A percentile compares a stretch with the other conserved stretches of the same genome.
Evolutionary conservation across 495 filamentous ascomycete species (phyloP).

Genomic region (Cetradonia linearis): DNA sequence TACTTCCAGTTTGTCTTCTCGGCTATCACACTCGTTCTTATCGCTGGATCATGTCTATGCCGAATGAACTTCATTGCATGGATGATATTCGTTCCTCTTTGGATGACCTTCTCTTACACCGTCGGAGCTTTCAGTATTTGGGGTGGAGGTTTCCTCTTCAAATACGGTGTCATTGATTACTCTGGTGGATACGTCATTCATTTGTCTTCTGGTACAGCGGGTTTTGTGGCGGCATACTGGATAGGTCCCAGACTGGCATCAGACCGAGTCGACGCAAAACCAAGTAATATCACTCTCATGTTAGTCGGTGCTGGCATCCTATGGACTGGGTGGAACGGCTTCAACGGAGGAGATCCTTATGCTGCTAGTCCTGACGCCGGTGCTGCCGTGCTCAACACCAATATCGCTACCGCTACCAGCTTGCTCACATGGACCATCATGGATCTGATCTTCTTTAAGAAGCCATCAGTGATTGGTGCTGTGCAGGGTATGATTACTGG

Average conservation of each 20-base stretch:
- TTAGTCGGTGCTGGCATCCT: slow-evolving; percentile 45
- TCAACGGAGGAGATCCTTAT: slow-evolving; percentile 50
- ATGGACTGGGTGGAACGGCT: slow-evolving; percentile 50
- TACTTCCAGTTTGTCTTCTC: slow-evolving; percentile 54
- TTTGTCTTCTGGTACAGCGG: slow-evolving; percentile 45
- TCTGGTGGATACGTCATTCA: slow-evolving; percentile 52
- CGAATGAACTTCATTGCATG: slow-evolving; percentile 47
- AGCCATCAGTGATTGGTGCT: slow-evolving; percentile 43
- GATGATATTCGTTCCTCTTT: slow-evolving; percentile 49
- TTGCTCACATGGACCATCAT: slow-evolving; percentile 40
- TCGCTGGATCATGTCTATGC: slow-evolving; percentile 41
- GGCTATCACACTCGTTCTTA: slow-evolving; percentile 44
- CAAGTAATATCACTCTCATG: slow-evolving; percentile 44
- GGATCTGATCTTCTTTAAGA: slow-evolving; percentile 40
- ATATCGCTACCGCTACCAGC: slow-evolving; percentile 43
- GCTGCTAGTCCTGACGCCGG: slow-evolving; percentile 45
- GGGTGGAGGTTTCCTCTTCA: slow-evolving; percentile 46
- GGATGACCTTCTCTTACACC: slow-evolving; percentile 37
- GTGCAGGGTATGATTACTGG: slow-evolving; percentile 47
- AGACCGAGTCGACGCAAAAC: slow-evolving; percentile 41
- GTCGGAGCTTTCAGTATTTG: slow-evolving; percentile 41
- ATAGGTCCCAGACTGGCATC: slow-evolving; percentile 41
- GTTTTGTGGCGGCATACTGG: slow-evolving; percentile 44
- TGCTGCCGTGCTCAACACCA: slow-evolving; percentile 48
- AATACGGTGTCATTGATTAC: slow-evolving; percentile 46